phyloP scores from a whole-genome alignment of 2,329 filamentous ascomycete genomes.

The Cordyceps javanica region DNA sequence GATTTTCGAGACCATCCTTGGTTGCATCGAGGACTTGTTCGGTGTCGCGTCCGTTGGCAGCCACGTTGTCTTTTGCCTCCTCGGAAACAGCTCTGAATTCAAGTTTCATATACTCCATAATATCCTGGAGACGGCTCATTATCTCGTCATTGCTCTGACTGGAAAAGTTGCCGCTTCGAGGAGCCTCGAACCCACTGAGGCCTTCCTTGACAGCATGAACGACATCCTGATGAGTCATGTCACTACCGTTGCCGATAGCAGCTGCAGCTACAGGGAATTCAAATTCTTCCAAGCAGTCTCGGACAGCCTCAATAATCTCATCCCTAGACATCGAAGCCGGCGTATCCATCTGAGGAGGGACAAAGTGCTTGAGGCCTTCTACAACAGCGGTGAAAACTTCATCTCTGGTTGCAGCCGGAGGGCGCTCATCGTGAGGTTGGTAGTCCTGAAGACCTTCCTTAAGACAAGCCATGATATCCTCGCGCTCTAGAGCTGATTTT shows the following conservation, averaged over 20 bases:
- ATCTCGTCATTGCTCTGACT: constrained; percentile 43
- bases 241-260: constrained; percentile 42
- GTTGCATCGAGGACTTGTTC: constrained; percentile 85
- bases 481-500: constrained; percentile 81
- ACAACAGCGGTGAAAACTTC: constrained; percentile 81
- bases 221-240: constrained; percentile 55
- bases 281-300: constrained; percentile 80
- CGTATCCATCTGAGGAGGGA: constrained; percentile 64
- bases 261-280: constrained; percentile 63
- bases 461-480: constrained; percentile 82
- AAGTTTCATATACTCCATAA: constrained; percentile 52
- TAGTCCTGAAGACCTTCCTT: constrained; percentile 81
- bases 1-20: constrained; percentile 76
- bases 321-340: constrained; percentile 68
- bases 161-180: constrained; percentile 34
- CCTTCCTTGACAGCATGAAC: constrained; percentile 58
- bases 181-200: constrained; percentile 44
- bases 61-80: constrained; percentile 69
- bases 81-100: constrained; percentile 57
- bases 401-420: constrained; percentile 64
- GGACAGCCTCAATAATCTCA: constrained; percentile 76
- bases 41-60: constrained; percentile 72
- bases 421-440: constrained; percentile 44
- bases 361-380: constrained; percentile 78
- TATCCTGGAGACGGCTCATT: constrained; percentile 54